A percentile compares a stretch with the other conserved stretches of the same genome.
Evolutionary conservation across 768 basidiomycete species (phyloP).

Genomic region (Daedaleopsis sinensis): DNA sequence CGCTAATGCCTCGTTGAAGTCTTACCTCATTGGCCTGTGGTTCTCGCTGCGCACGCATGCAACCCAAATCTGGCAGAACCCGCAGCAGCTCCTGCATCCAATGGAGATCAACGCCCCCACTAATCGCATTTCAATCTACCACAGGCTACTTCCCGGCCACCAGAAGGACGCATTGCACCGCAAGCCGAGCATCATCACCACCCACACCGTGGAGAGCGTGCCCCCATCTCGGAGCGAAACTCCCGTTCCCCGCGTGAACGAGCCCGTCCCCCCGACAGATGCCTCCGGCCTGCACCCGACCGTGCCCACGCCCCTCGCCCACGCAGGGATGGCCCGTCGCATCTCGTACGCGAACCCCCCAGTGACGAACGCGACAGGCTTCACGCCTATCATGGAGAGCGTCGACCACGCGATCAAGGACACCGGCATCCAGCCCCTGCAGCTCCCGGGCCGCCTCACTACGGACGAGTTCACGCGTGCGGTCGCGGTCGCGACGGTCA

Average conservation of each 20-base stretch:
- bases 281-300: conserved; percentile 31
- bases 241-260: conserved; percentile 25
- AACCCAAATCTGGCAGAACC: conserved; percentile 99
- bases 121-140: conserved; percentile 66
- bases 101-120: conserved; percentile 55
- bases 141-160: conserved; percentile 50
- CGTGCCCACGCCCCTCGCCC: conserved; percentile 2
- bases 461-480: conserved; percentile 92
- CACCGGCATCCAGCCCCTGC: conserved; percentile 47
- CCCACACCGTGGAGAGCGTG: conserved; percentile 28
- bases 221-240: conserved; percentile 42
- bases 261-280: conserved; percentile 1
- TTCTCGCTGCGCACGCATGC: conserved; percentile 98
- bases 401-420: conserved; percentile 79
- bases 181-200: conserved; percentile 49
- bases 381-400: conserved; percentile 73
- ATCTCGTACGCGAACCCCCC: conserved; percentile 56
- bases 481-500: conserved; percentile 92
- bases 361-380: conserved; percentile 37
- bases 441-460: conserved; percentile 68
- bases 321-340: conserved; percentile 24
- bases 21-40: conserved; percentile 96
- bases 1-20: conserved; percentile 48
- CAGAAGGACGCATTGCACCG: conserved; percentile 35
- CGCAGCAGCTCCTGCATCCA: conserved; percentile 76